Percentiles rank a stretch among this genome's conserved stretches.
phyloP scores from a whole-genome alignment of 768 basidiomycete genomes.

The Tephrocybe sp. region DNA sequence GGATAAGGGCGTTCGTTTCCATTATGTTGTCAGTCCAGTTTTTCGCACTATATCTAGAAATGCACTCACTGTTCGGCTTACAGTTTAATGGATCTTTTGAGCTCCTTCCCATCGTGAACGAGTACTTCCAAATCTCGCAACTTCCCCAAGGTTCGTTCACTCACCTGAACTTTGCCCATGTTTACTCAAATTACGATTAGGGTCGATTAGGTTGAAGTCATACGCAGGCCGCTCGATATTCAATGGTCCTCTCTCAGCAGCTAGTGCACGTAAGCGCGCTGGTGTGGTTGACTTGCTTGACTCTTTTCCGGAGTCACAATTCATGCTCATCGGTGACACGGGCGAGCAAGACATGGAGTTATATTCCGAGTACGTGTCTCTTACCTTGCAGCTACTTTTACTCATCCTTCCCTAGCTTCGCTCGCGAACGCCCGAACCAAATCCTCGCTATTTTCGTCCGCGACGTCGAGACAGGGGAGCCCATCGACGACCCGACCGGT shows the following conservation, averaged over 20 bases:
- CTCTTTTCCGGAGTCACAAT: too few species aligned
- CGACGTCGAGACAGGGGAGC: too few species aligned
- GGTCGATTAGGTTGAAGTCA: constrained; percentile 82
- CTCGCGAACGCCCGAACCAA: constrained; percentile 66
- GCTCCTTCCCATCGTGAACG: constrained; percentile 72
- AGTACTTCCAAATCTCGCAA: constrained; percentile 70
- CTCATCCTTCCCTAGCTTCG: constrained; percentile 42
- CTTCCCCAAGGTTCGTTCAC: constrained; percentile 57
- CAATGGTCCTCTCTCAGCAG: constrained; percentile 79
- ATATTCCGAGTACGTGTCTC: too few species aligned
- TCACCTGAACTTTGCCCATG: neutral
- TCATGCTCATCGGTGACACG: too few species aligned
- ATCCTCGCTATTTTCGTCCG: too few species aligned
- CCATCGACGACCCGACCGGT: constrained; percentile 72
- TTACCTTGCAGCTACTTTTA: too few species aligned
- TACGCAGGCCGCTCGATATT: constrained; percentile 83
- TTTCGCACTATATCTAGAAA: neutral
- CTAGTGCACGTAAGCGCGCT: too few species aligned
- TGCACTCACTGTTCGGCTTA: neutral
- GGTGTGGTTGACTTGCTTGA: constrained; percentile 79
- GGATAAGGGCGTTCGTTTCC: constrained; percentile 72
- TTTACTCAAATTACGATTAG: constrained; percentile 28
- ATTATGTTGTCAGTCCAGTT: constrained; percentile 74
- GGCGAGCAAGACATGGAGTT: too few species aligned
- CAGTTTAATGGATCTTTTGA: constrained; percentile 88